Evolutionary conservation across 352 stramenopile species (phyloP).

Genomic region (Globisporangium viniferum): DNA sequence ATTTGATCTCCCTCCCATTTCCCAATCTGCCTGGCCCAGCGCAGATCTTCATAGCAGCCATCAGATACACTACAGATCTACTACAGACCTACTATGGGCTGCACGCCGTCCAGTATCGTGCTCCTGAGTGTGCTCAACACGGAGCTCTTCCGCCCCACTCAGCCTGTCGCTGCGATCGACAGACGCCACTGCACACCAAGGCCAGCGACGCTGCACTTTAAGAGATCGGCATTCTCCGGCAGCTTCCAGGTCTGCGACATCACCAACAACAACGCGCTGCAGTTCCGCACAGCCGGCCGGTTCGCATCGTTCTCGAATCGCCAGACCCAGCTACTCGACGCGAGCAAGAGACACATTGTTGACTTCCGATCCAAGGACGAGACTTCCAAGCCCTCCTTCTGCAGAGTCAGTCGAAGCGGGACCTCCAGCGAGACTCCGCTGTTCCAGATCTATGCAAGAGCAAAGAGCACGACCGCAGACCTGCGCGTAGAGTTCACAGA

Average conservation of each 20-base stretch:
- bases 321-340: background rate
- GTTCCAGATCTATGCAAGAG: background rate
- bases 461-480: constrained; percentile 1
- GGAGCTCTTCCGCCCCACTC: background rate
- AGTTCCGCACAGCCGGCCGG: background rate
- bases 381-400: background rate
- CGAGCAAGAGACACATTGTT: background rate
- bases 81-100: background rate
- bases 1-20: background rate
- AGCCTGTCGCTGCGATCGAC: background rate
- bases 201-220: background rate
- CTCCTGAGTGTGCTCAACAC: background rate
- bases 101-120: background rate
- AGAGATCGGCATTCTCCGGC: background rate
- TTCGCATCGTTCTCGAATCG: background rate
- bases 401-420: background rate
- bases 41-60: background rate
- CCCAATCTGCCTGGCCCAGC: background rate
- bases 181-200: background rate
- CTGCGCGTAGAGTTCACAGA: constrained; percentile 24
- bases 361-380: background rate
- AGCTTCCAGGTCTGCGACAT: background rate
- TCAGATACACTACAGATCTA: background rate
- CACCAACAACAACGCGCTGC: background rate
- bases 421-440: background rate